Base-by-base conservation (phyloP, 371 early-diverging fungal species). In the Mortierella sp. region DNA sequence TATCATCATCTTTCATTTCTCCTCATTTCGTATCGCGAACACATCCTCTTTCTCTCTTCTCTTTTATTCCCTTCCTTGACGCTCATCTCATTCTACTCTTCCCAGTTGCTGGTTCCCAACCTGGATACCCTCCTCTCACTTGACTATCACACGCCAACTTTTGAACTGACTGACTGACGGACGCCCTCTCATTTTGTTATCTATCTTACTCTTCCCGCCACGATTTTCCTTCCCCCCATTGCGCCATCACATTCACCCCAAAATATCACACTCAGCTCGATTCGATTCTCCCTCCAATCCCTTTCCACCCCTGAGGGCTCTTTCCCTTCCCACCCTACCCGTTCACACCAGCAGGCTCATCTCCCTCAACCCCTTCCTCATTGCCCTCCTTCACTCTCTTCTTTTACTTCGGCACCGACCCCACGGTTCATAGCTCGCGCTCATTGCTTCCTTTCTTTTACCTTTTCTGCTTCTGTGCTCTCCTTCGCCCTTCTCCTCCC, bases 231-330 rank as follows among this genome's bases (percentile, higher is more conserved):
- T 19, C 22, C 37, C 7, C 31, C 61, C 22, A 31, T 61, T 31
- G 26, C 10, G 14, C 31, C 29, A 29, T 26, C 55, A 26, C 13
- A 29, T 31, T 55, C 29, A 26, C 31, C 55, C 61, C 34, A 31
- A 61, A 61, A n/a, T n/a, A n/a, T 39, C 61, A 61, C 61, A 61
- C 34, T 61, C 48, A n/a, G n/a, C n/a, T n/a, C n/a, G n/a, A n/a
- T n/a, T n/a, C 22, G 4, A 6, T 16, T 22, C 22, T 34, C 19
- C 10, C 29, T 26, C 9, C 50, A 50, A 8, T 29, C 13, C 55
- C 29, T 24, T 52, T 11, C 1, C 29, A 52, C 4, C 9, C 24
- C 10, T 10, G 24, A 8, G 2, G 13, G n/a, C 52, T 4, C 26
- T 11, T 24, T 53, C 16, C 29, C 11, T 4, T 29, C 26, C 52